These are phyloP conservation scores for Ophiostoma triangulosporum DNA, from an alignment of 2,329 filamentous ascomycete species.

Conservation along the genomic window DNA sequence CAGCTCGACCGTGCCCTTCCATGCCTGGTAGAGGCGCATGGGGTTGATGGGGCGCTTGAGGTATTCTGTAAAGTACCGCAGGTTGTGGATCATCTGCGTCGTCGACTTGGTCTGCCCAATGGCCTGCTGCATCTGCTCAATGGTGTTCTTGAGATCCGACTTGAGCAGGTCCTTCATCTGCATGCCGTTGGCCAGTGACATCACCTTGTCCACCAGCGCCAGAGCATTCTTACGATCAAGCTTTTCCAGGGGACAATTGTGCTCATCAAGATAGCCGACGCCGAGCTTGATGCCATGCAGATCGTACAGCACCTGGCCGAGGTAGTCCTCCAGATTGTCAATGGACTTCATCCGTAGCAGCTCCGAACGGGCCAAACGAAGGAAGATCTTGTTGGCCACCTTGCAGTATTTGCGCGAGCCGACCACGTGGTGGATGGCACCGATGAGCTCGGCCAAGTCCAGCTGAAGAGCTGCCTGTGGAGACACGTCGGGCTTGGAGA, in stretches of 20 bases:
- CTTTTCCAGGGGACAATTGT: conserved; percentile 63
- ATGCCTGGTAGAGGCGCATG: conserved; percentile 62
- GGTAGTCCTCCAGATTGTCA: conserved; percentile 73
- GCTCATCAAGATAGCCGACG: conserved; percentile 56
- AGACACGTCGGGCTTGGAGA: background rate
- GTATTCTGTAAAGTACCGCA: conserved; percentile 67
- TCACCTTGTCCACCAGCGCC: conserved; percentile 70
- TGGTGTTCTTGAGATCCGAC: conserved; percentile 76
- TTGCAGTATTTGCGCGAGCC: conserved; percentile 80
- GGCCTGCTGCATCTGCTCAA: conserved; percentile 84
- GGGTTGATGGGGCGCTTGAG: conserved; percentile 77
- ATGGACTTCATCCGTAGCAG: conserved; percentile 62
- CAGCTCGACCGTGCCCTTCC: conserved; percentile 63
- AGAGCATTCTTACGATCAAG: conserved; percentile 71
- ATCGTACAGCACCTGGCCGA: conserved; percentile 74
- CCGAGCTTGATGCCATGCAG: conserved; percentile 70
- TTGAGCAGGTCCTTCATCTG: conserved; percentile 85
- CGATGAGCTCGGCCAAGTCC: conserved; percentile 65
- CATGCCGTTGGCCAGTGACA: conserved; percentile 67
- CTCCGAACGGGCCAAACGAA: conserved; percentile 80
- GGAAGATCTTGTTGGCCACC: conserved; percentile 70
- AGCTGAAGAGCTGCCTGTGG: conserved; percentile 35
- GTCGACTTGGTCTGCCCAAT: conserved; percentile 69
- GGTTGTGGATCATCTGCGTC: conserved; percentile 73
- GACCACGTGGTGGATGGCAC: conserved; percentile 69